These are phyloP conservation scores for Aspergillus sp. DNA, from an alignment of 2,329 filamentous ascomycete genomes.

Conservation along the genomic window DNA sequence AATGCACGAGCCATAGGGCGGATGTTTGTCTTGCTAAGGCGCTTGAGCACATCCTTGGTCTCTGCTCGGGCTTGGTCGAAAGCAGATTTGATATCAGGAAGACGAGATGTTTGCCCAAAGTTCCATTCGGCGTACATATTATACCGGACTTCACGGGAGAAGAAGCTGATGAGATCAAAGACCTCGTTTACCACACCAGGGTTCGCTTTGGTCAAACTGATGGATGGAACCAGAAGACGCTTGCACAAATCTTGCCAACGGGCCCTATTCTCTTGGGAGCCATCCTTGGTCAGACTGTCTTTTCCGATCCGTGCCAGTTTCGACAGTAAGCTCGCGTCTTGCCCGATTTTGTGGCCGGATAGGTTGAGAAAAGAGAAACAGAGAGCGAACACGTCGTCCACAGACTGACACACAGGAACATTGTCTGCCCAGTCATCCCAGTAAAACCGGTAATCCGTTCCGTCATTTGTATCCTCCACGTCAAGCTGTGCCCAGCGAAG, in stretches of 20 bases:
- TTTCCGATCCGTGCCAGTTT: constrained; percentile 82
- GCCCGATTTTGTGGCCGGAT: constrained; percentile 81
- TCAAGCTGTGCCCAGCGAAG: constrained; percentile 81
- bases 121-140: constrained; percentile 93
- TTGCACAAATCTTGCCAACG: constrained; percentile 83
- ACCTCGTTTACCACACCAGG: constrained; percentile 77
- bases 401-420: constrained; percentile 77
- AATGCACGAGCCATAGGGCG: constrained; percentile 77
- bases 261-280: constrained; percentile 58
- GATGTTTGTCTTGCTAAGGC: constrained; percentile 79
- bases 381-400: constrained; percentile 83
- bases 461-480: constrained; percentile 64
- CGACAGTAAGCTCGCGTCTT: constrained; percentile 66
- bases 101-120: constrained; percentile 64
- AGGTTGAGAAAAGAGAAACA: constrained; percentile 77
- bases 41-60: constrained; percentile 78
- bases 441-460: constrained; percentile 78
- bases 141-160: constrained; percentile 68
- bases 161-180: constrained; percentile 72
- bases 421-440: constrained; percentile 97
- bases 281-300: constrained; percentile 62
- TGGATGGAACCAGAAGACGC: constrained; percentile 73
- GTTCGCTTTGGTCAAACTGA: constrained; percentile 80
- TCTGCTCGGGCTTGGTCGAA: constrained; percentile 70
- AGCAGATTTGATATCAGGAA: constrained; percentile 67